Evolutionary conservation across 306 rosid species (phyloP).

Genomic region (Rosa chinensis): DNA sequence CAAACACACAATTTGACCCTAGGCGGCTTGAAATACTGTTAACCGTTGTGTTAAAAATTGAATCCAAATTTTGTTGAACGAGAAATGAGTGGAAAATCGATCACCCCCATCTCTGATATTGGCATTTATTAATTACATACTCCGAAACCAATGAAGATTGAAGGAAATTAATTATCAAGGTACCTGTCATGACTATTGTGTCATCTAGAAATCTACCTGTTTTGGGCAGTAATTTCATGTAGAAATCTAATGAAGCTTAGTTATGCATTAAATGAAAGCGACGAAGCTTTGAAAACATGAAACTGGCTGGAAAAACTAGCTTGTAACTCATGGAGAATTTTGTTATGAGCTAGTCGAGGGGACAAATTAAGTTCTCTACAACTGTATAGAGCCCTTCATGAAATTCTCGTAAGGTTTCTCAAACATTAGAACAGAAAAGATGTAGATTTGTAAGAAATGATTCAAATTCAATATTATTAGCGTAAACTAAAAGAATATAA

Average conservation of each 20-base stretch:
- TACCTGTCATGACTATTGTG: background rate
- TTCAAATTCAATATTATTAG: background rate
- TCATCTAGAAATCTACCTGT: background rate
- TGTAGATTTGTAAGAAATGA: background rate
- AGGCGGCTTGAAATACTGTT: background rate
- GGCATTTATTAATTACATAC: background rate
- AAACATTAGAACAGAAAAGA: background rate
- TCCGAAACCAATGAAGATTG: background rate
- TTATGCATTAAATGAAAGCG: background rate
- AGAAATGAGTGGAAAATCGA: background rate
- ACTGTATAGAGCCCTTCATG: background rate
- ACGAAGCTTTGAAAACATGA: background rate
- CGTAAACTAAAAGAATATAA: background rate
- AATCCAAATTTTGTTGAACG: conserved; percentile 11
- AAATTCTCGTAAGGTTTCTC: background rate
- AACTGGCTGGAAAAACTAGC: background rate
- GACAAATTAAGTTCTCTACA: background rate
- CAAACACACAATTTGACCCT: background rate
- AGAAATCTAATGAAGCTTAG: background rate
- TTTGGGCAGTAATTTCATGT: background rate
- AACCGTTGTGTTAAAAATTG: background rate
- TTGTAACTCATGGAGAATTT: background rate
- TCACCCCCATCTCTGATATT: background rate
- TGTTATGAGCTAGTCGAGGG: background rate
- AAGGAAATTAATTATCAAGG: background rate